These are phyloP conservation scores for Fusarium incarnatum DNA, from an alignment of 2,329 filamentous ascomycete species.

Conservation along the genomic window DNA sequence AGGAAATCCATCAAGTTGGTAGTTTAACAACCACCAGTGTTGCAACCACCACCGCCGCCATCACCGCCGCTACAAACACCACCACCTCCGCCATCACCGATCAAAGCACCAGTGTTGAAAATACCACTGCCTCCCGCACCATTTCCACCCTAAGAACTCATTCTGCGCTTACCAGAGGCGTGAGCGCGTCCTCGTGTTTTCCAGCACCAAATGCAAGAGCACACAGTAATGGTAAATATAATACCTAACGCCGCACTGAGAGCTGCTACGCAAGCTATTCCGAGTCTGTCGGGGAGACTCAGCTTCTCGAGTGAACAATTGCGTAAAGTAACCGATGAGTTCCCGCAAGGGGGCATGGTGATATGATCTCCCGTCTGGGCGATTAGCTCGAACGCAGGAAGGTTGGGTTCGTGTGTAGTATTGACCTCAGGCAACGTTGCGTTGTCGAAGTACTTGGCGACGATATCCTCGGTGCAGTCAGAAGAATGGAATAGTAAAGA, in stretches of 20 bases:
- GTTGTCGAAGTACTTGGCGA: not conserved
- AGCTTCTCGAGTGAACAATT: no score
- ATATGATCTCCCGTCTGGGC: not conserved
- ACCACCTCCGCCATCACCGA: not conserved
- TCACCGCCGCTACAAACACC: no score
- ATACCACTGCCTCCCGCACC: not conserved
- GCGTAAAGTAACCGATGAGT: not conserved
- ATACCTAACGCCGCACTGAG: no score
- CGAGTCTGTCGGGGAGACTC: no score
- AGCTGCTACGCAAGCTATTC: no score
- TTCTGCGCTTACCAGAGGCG: not conserved
- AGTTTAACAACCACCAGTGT: not conserved
- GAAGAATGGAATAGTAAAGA: not conserved
- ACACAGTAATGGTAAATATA: no score
- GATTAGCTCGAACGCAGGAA: not conserved
- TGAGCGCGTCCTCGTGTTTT: no score
- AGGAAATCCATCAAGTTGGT: not conserved
- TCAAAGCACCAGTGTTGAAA: not conserved
- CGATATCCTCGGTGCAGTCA: constrained; percentile 3
- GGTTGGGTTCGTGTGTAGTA: constrained; percentile 1
- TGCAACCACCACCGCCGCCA: not conserved
- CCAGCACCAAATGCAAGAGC: no score
- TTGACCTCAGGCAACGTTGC: not conserved
- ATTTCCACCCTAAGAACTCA: not conserved
- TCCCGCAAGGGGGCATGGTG: not conserved